A percentile compares a stretch with the other conserved stretches of the same genome.
Evolutionary conservation across 2,329 filamentous ascomycete species (phyloP).

Genomic region (Blastomyces gilchristii): DNA sequence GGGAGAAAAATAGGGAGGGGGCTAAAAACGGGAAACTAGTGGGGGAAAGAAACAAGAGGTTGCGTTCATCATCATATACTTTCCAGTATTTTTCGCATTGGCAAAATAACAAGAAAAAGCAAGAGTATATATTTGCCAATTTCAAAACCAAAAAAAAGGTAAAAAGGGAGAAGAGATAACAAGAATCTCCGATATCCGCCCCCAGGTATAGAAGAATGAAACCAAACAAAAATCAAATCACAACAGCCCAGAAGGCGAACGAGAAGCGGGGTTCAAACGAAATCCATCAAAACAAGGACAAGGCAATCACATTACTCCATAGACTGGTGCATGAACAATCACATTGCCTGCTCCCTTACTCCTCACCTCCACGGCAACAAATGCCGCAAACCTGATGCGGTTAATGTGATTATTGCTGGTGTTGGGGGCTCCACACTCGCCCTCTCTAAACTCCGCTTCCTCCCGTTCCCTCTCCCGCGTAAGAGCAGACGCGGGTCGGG

Average conservation of each 20-base stretch:
- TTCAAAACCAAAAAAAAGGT: not conserved
- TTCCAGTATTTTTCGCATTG: not conserved
- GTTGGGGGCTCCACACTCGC: slow-evolving; percentile 6
- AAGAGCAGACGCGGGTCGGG: slow-evolving; percentile 9
- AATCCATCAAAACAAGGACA: slow-evolving; percentile 1
- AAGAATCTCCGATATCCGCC: not conserved
- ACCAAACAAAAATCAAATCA: not conserved
- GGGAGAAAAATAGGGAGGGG: not conserved
- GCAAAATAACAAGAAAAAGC: not conserved
- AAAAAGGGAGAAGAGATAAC: not conserved
- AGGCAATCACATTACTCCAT: slow-evolving; percentile 26
- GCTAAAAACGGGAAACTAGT: not conserved
- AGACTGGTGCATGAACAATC: slow-evolving; percentile 65
- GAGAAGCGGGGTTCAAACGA: not conserved
- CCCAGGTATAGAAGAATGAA: not conserved
- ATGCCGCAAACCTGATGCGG: slow-evolving; percentile 64
- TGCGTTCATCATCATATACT: slow-evolving; percentile 1
- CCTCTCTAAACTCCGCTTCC: slow-evolving; percentile 18
- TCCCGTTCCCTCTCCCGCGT: slow-evolving; percentile 16
- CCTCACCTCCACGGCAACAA: slow-evolving; percentile 63
- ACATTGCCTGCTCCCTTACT: slow-evolving; percentile 54
- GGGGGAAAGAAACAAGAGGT: not conserved
- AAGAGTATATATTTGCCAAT: not conserved
- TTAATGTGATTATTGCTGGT: slow-evolving; percentile 1
- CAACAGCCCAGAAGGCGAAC: not conserved